phyloP scores from a whole-genome alignment of 139 green algal genomes.

The Picochlorum sp. region DNA sequence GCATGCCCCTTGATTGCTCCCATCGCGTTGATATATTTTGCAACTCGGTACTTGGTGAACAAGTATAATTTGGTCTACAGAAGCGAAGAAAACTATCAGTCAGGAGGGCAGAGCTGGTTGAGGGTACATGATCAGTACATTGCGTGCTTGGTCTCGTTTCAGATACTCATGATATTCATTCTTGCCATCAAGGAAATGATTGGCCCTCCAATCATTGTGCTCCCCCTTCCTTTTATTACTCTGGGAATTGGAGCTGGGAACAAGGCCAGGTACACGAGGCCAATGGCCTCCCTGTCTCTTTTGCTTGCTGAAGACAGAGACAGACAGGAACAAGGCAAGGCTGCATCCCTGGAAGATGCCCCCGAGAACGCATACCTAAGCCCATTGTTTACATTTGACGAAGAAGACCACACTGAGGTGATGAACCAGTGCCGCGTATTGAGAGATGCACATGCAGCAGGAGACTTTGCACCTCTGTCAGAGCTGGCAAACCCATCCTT shows the following conservation, averaged over 20 bases:
- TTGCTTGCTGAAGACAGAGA: neutral
- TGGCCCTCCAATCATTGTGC: constrained; percentile 2
- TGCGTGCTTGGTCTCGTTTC: neutral
- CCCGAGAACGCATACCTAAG: neutral
- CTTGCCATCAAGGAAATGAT: constrained; percentile 5
- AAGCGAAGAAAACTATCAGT: neutral
- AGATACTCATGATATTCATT: constrained; percentile 2
- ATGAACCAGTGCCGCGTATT: neutral
- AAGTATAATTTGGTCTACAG: constrained; percentile 5
- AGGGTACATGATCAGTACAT: constrained; percentile 2
- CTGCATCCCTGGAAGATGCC: neutral
- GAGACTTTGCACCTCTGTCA: neutral
- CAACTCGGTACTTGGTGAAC: constrained; percentile 1
- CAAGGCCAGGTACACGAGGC: neutral
- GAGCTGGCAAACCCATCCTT: neutral
- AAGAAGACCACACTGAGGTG: neutral
- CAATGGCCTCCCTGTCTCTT: neutral
- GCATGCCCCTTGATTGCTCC: constrained; percentile 4
- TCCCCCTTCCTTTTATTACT: constrained; percentile 6
- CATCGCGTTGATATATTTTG: constrained; percentile 2
- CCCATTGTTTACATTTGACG: neutral
- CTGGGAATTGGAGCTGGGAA: neutral
- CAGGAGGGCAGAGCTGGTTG: neutral
- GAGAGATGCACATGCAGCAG: neutral
- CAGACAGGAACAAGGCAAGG: neutral